Evolutionary conservation across 1,139 yeast genomes (phyloP), one percentile per base, ranked within the genome.

Genomic region (Suhomyces bribrorum): DNA sequence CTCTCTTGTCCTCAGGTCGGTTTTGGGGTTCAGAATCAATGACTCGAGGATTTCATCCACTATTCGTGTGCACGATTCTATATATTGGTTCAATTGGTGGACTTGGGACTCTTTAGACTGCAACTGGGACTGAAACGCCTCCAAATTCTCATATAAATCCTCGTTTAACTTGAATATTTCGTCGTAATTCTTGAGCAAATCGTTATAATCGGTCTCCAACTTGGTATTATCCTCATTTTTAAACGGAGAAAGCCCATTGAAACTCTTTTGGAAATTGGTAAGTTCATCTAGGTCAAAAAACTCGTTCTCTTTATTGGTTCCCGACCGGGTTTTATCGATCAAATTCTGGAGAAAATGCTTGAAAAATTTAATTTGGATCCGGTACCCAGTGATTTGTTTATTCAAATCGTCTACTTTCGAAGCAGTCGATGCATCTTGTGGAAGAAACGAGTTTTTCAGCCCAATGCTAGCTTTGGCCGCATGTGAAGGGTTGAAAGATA

Each of bases 291-390:
- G 52, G 52, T 50, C 66, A 38, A 36, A 52, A 27, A 31, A 35
- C 27, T 27, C 45, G 27, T 13, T 29, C 26, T 17, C 39, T 9
- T 16, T 29, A 14, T 32, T 31, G 18, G 32, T 16, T 13, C 36
- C 36, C 5, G 40, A 34, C 14, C 45, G 36, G 14, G 41, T 56
- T 46, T 46, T 63, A 47, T 53, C 77, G 20, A 58, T 66, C 36
- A 69, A 45, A 34, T 59, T 61, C 37, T 67, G 75, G 3, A 73
- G 49, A 37, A 71, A 71, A 39, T 66, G 69, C 46, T 65, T 66
- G 57, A 70, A 65, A 37, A 72, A 59, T 47, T 64, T 60, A 26
- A 73, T 61, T 47, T 73, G 76, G 22, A 73, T 67, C 36, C 66
- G 62, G 48, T 69, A 72, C 14, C 72, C 64, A 1, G 73, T 63